Percentiles rank a stretch among this genome's conserved stretches.
These are phyloP conservation scores for Penicillium sp. DNA, from an alignment of 2,329 filamentous ascomycete species.

Conservation along the genomic window DNA sequence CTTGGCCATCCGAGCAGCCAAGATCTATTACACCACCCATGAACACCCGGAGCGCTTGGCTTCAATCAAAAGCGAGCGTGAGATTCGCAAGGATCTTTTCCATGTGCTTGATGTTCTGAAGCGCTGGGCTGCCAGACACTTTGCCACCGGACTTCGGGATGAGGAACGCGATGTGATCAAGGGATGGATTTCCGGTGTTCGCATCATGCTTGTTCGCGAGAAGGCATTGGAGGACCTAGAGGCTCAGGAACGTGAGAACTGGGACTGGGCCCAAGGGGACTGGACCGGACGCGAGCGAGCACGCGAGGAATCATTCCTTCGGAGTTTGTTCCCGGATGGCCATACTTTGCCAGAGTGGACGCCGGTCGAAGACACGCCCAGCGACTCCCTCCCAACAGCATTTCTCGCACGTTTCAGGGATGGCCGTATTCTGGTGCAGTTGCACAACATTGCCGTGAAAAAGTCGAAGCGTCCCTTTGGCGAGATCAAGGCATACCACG, in stretches of 20 bases:
- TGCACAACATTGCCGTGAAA: constrained; percentile 86
- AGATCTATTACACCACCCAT: constrained; percentile 93
- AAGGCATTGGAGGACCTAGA: constrained; percentile 74
- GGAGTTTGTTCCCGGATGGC: constrained; percentile 62
- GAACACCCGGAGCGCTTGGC: constrained; percentile 82
- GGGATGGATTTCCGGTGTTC: constrained; percentile 76
- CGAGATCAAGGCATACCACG: constrained; percentile 82
- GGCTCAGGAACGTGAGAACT: constrained; percentile 66
- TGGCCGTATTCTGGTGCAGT: constrained; percentile 74
- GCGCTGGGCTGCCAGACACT: constrained; percentile 83
- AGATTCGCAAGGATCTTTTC: constrained; percentile 79
- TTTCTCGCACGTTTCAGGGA: constrained; percentile 74
- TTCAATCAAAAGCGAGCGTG: constrained; percentile 80
- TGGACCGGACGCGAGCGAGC: constrained; percentile 74
- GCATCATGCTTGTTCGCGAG: constrained; percentile 72
- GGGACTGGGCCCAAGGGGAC: constrained; percentile 76
- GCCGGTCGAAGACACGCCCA: constrained; percentile 47
- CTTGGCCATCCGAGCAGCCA: constrained; percentile 90
- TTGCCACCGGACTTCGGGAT: constrained; percentile 74
- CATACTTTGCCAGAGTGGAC: constrained; percentile 67
- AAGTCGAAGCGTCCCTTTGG: constrained; percentile 85
- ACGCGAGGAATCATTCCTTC: constrained; percentile 77
- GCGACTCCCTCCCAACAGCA: constrained; percentile 51
- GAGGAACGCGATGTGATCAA: constrained; percentile 75
- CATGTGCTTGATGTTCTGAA: constrained; percentile 87